These are phyloP conservation scores for Amphicarpaea edgeworthii DNA, from an alignment of 306 rosid species.

Conservation along the genomic window DNA sequence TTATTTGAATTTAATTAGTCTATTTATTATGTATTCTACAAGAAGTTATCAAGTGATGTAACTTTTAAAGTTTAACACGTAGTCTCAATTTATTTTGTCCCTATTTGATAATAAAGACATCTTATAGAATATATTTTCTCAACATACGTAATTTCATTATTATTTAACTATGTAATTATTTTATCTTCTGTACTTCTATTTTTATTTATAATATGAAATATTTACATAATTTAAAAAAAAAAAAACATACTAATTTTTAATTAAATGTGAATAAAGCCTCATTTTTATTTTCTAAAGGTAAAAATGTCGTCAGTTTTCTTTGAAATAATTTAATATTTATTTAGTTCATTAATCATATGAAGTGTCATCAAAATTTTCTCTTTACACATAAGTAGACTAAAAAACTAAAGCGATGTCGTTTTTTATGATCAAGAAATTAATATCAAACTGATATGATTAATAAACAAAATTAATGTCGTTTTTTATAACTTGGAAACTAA, in stretches of 20 bases:
- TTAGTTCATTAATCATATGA: too few species aligned
- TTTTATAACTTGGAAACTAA: not conserved
- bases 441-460: not conserved
- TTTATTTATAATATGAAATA: not conserved
- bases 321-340: not conserved
- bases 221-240: not conserved
- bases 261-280: not conserved
- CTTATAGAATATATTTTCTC: not conserved
- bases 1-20: not conserved
- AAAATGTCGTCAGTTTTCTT: not conserved
- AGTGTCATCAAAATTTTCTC: too few species aligned
- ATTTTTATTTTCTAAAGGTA: not conserved
- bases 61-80: not conserved
- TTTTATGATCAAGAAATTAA: not conserved
- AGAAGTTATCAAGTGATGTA: not conserved
- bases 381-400: too few species aligned
- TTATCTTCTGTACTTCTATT: not conserved
- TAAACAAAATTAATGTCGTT: not conserved
- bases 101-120: not conserved
- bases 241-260: not conserved
- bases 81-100: not conserved
- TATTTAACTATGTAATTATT: not conserved
- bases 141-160: not conserved
- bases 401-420: too few species aligned
- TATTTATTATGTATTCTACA: not conserved